Evolutionary conservation across 495 filamentous ascomycete species (phyloP), one percentile per base, ranked within the genome.

Genomic region (Hypoxylon cercidicola): DNA sequence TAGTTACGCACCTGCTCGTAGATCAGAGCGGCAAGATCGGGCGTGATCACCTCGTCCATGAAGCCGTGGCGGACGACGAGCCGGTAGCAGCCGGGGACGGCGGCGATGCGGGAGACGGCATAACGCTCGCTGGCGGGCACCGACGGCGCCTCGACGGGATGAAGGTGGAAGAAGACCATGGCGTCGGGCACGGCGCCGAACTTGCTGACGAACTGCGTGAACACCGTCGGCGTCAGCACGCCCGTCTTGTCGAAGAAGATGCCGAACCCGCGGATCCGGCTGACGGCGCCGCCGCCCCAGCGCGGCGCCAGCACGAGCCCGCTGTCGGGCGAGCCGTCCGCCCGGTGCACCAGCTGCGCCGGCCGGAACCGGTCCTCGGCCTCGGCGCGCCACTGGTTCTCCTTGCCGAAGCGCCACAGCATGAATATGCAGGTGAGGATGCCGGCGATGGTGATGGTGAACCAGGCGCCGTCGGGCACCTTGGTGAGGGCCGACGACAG

Each of bases 381-480:
- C 72, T 92, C 89, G 9, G 89, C 83, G 12, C 68, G 76, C 89
- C 89, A 92, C 70, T 92, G 89, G 49, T 83, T 82, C 57, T 90
- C 87, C 71, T 92, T 92, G 13, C 89, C 89, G 55, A 84, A 91
- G 16, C 89, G 84, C 89, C 89, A 92, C 11, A 91, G 77, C 23
- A 91, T 73, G 61, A 91, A 87, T 21, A 91, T 62, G 28, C 72
- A 76, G 0, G 86, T 78, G 0, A 92, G 77, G 0, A 89, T 68
- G 5, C 76, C 73, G 0, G 87, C 81, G n/a, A 92, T 80, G 0
- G 84, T 74, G 10, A 92, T 73, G 0, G 89, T 92, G 59, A 92
- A 90, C 89, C 89, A 92, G 12, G 89, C 89, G 1, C 89, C 89
- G 0, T 85, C 73, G 1, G 89, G 89, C 8, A 92, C 84, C 62